phyloP scores from a whole-genome alignment of 306 rosid species.

The Vigna radiata region DNA sequence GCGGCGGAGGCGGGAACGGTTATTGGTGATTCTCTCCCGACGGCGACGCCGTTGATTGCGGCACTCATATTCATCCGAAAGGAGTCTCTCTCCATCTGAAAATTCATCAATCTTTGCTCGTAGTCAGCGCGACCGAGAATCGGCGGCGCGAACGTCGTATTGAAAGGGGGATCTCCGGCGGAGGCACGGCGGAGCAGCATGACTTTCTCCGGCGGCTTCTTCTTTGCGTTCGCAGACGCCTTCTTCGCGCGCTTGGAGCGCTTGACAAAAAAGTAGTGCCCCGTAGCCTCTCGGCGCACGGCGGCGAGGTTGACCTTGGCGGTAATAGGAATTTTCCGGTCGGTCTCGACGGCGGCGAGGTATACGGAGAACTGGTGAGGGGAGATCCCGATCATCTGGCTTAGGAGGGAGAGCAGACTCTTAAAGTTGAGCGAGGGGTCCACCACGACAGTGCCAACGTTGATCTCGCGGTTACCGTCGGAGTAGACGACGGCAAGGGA shows the following conservation, averaged over 20 bases:
- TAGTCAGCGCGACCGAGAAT: constrained; percentile 32
- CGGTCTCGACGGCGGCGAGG: constrained; percentile 44
- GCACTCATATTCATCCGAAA: constrained; percentile 38
- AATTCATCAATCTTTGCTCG: constrained; percentile 42
- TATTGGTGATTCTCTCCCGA: not conserved
- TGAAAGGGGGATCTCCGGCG: not conserved
- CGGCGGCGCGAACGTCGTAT: not conserved
- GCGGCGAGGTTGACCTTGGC: constrained; percentile 60
- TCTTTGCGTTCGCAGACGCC: not conserved
- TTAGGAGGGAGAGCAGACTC: constrained; percentile 47
- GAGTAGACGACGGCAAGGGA: constrained; percentile 55
- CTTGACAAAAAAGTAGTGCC: constrained; percentile 56
- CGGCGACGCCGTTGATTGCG: constrained; percentile 18
- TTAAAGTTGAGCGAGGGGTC: constrained; percentile 54
- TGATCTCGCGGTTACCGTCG: constrained; percentile 61
- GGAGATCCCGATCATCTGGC: constrained; percentile 65
- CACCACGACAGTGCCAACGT: constrained; percentile 57
- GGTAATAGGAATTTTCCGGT: constrained; percentile 58
- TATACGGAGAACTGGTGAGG: constrained; percentile 60
- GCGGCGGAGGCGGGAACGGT: not conserved
- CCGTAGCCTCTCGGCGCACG: constrained; percentile 35
- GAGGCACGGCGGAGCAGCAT: constrained; percentile 16
- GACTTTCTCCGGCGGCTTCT: constrained; percentile 4
- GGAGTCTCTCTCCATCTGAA: constrained; percentile 46
- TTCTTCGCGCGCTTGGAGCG: constrained; percentile 55